Conservation (phyloP, 148 eudicot genomes). For the Polygonum aviculare region DNA sequence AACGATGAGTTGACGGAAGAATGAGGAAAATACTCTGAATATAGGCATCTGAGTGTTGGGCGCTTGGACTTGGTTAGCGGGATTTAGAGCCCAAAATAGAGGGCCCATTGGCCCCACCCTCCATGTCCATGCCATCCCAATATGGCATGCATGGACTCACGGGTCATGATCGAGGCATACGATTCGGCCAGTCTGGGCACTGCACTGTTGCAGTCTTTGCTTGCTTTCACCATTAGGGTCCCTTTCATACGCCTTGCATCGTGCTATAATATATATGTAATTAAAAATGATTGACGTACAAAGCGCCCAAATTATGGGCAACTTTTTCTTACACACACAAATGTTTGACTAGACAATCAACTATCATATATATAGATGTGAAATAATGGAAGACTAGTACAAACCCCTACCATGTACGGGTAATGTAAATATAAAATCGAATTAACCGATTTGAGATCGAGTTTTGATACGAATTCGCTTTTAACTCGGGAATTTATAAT, state of each 20-base stretch:
- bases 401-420: too few species aligned
- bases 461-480: too few species aligned
- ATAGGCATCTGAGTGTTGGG: not conserved
- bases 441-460: too few species aligned
- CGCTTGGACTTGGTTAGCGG: not conserved
- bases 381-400: not conserved
- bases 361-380: not conserved
- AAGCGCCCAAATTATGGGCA: not conserved
- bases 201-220: too few species aligned
- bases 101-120: not conserved
- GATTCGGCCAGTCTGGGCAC: too few species aligned
- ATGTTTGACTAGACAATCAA: slow-evolving; percentile 5
- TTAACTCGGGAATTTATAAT: too few species aligned
- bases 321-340: not conserved
- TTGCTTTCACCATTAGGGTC: too few species aligned
- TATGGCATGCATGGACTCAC: too few species aligned
- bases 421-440: too few species aligned
- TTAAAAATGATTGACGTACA: not conserved
- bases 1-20: not conserved
- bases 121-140: not conserved
- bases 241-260: too few species aligned
- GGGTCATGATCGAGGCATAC: too few species aligned
- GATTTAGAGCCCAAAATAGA: not conserved
- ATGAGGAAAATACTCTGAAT: not conserved
- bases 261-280: too few species aligned